Base-by-base conservation (phyloP, 495 filamentous ascomycete genomes). In the Tricharina praecox region DNA sequence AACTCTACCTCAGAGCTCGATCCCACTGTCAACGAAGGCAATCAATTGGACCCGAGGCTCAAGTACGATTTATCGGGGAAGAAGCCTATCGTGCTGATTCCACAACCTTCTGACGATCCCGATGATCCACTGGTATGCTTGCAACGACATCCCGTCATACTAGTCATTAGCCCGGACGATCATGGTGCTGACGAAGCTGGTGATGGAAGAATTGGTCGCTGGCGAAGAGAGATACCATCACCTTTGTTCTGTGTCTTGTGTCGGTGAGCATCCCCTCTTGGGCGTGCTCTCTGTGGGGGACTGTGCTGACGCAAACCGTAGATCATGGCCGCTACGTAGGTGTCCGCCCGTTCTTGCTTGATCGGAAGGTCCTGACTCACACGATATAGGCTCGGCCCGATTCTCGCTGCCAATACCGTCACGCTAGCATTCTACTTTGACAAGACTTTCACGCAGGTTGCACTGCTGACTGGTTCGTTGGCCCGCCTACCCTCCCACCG, bases 181-280 rank as follows among this genome's bases (percentile, higher is more conserved):
- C n/a, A n/a, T n/a, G n/a, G n/a, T 28, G 19, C 26, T 41, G 5
- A 28, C 18, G 19, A 32, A n/a, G 28, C 52, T 33, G 13, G 20
- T 58, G n/a, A n/a, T n/a, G n/a, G n/a, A n/a, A 85, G 78, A 95
- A 95, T 61, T 93, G 86, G 86, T 78, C 87, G 33, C 60, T 88
- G 53, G 87, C 82, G 82, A 77, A 77, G 54, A 82, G 85, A 55
- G 86, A 95, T 52, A 52, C 79, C 35, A 86, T 90, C 55, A 77
- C 83, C 50, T 65, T 75, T 48, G 74, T 82, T 48, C 72, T 95
- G 16, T 94, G 79, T 34, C 63, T 86, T 48, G 70, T 79, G 20
- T 79, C 85, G 33, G 79, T 93, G 39, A 45, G 57, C 20, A 34
- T 40, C 2, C 23, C 13, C 23, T n/a, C n/a, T n/a, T n/a, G n/a